Conservation (phyloP, 805 yeast genomes). For the Pichia phayaonensis region DNA sequence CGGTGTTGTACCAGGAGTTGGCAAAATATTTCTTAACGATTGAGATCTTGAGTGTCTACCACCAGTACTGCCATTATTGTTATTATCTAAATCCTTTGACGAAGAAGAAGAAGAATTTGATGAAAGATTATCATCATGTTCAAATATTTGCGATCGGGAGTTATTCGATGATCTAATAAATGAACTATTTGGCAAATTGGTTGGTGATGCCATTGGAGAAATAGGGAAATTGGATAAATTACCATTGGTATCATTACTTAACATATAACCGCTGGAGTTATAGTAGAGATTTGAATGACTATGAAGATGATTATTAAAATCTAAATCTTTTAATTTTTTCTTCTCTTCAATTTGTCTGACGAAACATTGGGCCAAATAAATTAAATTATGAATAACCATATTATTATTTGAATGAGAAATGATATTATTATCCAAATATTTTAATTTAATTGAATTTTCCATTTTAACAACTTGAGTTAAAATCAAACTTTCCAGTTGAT, state of each 20-base stretch:
- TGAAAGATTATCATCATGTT: not conserved
- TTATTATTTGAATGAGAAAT: conserved; percentile 10
- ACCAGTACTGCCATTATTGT: not conserved
- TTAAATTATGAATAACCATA: conserved; percentile 19
- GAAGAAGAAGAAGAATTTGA: too few relatives aligned
- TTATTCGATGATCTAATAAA: not conserved
- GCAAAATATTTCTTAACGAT: conserved; percentile 16
- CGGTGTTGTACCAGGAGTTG: conserved; percentile 30
- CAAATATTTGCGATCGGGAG: not conserved
- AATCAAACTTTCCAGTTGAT: conserved; percentile 24
- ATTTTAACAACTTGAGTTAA: conserved; percentile 18
- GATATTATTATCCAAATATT: conserved; percentile 18
- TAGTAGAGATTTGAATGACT: conserved; percentile 1
- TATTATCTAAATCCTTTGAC: not conserved
- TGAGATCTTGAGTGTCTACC: conserved; percentile 18
- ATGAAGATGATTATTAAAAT: not conserved
- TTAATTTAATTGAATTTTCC: conserved; percentile 21
- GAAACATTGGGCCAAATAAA: conserved; percentile 21
- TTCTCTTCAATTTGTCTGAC: conserved; percentile 19
- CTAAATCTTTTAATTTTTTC: conserved; percentile 7
- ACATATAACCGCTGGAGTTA: conserved; percentile 5
- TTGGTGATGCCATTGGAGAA: conserved; percentile 28
- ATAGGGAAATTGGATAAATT: conserved; percentile 9
- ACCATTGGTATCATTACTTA: not conserved
- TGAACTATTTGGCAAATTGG: conserved; percentile 13